Evolutionary conservation across 352 stramenopile species (phyloP).

Genomic region (Nothophytophthora sp.): DNA sequence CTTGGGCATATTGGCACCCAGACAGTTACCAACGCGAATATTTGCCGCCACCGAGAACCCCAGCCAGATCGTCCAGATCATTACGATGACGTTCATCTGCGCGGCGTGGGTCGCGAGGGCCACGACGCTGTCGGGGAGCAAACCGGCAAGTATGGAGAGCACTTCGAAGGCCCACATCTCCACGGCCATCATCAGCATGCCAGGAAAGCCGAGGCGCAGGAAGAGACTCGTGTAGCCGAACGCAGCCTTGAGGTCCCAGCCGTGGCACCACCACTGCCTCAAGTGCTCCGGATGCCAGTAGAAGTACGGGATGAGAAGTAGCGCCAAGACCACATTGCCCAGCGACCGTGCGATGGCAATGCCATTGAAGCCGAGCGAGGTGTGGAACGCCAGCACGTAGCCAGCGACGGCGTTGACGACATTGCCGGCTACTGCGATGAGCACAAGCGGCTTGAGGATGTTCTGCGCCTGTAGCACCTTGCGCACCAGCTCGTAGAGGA

Average conservation of each 20-base stretch:
- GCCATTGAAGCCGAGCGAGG: constrained; percentile 60
- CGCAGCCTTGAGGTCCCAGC: constrained; percentile 33
- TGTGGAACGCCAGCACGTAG: constrained; percentile 70
- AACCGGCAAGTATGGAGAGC: constrained; percentile 41
- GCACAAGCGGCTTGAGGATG: constrained; percentile 69
- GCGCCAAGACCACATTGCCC: constrained; percentile 40
- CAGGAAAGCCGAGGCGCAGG: constrained; percentile 41
- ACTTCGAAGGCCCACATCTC: constrained; percentile 67
- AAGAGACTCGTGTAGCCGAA: constrained; percentile 35
- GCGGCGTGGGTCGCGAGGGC: constrained; percentile 56
- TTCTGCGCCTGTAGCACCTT: constrained; percentile 78
- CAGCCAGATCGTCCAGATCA: constrained; percentile 60
- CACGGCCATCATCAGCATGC: constrained; percentile 58
- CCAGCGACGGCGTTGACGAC: constrained; percentile 61
- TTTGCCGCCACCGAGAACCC: constrained; percentile 50
- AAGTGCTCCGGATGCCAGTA: constrained; percentile 24
- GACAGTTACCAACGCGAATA: constrained; percentile 57
- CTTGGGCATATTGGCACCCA: constrained; percentile 36
- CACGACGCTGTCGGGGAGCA: constrained; percentile 47
- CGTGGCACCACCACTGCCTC: constrained; percentile 34
- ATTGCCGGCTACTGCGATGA: constrained; percentile 59
- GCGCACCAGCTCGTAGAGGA: constrained; percentile 73
- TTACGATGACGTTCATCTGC: constrained; percentile 51
- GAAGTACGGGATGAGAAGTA: constrained; percentile 58
- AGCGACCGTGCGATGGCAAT: constrained; percentile 60